These are phyloP conservation scores for Solanum bukasovii DNA, from an alignment of 257 asterid genomes.

Conservation along the genomic window DNA sequence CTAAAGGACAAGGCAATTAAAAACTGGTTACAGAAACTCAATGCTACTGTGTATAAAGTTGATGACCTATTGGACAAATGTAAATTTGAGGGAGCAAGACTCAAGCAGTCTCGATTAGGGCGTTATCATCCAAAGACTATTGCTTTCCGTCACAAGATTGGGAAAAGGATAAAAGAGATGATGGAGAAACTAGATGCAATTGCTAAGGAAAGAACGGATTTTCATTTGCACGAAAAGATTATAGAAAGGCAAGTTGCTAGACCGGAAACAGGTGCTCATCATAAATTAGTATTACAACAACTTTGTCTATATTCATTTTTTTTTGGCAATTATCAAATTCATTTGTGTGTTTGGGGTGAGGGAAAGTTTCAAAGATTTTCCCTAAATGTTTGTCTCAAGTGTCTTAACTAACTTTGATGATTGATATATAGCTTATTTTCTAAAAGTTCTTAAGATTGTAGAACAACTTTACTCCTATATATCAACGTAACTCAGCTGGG, in stretches of 20 bases:
- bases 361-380: too few species aligned
- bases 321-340: too few species aligned
- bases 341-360: too few species aligned
- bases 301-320: too few species aligned
- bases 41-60: background rate
- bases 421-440: too few species aligned
- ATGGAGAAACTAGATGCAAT: background rate
- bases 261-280: background rate
- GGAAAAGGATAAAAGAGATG: background rate
- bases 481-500: too few species aligned
- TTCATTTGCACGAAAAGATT: conserved; percentile 1
- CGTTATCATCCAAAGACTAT: background rate
- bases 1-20: too few species aligned
- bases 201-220: conserved; percentile 4
- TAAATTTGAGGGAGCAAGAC: background rate
- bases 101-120: background rate
- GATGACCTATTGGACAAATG: background rate
- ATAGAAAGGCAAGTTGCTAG: background rate
- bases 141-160: conserved; percentile 7
- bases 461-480: too few species aligned
- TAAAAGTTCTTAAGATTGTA: too few species aligned
- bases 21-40: background rate
- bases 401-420: too few species aligned
- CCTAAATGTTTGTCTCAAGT: too few species aligned
- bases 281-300: background rate